Conservation (phyloP, 2,329 filamentous ascomycete genomes). For the Ophiostoma australiae region DNA sequence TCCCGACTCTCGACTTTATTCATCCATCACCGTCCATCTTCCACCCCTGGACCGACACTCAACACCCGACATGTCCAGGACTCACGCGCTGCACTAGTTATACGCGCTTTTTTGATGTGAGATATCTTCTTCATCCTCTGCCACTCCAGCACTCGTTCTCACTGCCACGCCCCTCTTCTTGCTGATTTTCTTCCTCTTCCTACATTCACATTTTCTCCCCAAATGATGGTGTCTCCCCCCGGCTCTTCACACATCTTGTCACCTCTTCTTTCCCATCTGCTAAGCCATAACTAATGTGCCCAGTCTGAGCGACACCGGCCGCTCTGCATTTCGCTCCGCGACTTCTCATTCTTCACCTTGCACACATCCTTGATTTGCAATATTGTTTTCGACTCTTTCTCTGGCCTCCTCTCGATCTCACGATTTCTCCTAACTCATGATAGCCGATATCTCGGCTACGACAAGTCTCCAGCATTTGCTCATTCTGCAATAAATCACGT, state of each 20-base stretch:
- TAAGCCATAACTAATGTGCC: not conserved
- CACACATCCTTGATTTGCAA: not conserved
- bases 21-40: not conserved
- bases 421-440: not conserved
- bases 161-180: not conserved
- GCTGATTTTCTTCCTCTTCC: not conserved
- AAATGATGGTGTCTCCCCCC: not conserved
- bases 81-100: constrained; percentile 16
- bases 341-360: not conserved
- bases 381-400: not conserved
- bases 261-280: not conserved
- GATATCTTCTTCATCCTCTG: not conserved
- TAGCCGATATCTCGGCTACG: not conserved
- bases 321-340: not conserved
- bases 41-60: not conserved
- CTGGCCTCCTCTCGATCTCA: not conserved
- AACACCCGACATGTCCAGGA: constrained; percentile 18
- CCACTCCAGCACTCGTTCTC: not conserved
- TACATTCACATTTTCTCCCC: not conserved
- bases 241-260: not conserved
- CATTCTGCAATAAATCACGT: not conserved
- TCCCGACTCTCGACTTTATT: not conserved
- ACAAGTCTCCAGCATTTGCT: not conserved
- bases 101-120: constrained; percentile 12
- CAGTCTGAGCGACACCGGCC: not conserved